phyloP scores from a whole-genome alignment of 495 filamentous ascomycete species.

The Penicillium crystallinum region DNA sequence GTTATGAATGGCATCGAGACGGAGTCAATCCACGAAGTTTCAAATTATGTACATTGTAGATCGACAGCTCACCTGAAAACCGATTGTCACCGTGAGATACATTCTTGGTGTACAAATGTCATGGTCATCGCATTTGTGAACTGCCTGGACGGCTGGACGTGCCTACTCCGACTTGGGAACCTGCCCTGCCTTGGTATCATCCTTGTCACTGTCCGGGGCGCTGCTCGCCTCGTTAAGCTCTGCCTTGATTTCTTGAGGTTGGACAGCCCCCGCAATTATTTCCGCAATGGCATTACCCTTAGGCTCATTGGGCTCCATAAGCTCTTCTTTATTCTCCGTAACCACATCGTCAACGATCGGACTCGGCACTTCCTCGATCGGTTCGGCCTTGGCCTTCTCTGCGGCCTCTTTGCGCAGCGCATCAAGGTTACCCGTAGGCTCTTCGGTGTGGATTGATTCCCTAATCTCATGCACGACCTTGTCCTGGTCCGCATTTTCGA shows the following conservation, averaged over 20 bases:
- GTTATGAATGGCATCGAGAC: constrained; percentile 20
- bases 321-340: constrained; percentile 6
- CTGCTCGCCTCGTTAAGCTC: constrained; percentile 5
- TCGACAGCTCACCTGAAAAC: neutral
- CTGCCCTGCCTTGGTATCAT: constrained; percentile 9
- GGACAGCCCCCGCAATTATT: constrained; percentile 5
- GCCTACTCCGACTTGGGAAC: constrained; percentile 9
- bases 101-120: constrained; percentile 5
- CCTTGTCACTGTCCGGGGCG: constrained; percentile 8
- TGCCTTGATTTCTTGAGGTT: neutral
- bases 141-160: neutral
- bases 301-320: constrained; percentile 7
- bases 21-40: constrained; percentile 1
- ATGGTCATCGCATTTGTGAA: constrained; percentile 4
- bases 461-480: constrained; percentile 36
- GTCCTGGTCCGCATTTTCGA: constrained; percentile 33
- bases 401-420: constrained; percentile 28
- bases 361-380: constrained; percentile 18
- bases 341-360: constrained; percentile 1
- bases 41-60: neutral
- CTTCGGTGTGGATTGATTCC: constrained; percentile 33
- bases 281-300: constrained; percentile 5
- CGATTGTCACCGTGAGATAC: neutral
- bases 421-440: constrained; percentile 12
- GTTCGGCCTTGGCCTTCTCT: constrained; percentile 12